Evolutionary conservation across 371 early-diverging fungal species (phyloP).

Genomic region (Rhizomucor pusillus): DNA sequence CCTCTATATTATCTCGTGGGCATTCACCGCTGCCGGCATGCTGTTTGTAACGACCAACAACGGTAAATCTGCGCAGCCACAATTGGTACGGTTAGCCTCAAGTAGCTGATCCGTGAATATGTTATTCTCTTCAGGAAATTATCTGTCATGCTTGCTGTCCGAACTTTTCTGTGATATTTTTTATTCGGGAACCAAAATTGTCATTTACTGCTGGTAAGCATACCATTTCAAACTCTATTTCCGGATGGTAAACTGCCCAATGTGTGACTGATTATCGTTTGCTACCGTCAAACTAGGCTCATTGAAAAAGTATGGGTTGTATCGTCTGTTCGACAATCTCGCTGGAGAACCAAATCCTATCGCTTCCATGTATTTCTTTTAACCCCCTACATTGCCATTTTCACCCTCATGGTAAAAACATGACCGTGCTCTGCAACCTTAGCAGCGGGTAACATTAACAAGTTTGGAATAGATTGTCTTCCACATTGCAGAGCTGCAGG

Average conservation of each 20-base stretch:
- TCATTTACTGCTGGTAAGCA: conserved; percentile 31
- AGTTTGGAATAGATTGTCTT: conserved; percentile 34
- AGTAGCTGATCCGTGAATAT: neutral
- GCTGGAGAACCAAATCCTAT: conserved; percentile 36
- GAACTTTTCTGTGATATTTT: conserved; percentile 29
- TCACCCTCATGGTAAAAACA: conserved; percentile 31
- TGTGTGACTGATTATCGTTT: neutral
- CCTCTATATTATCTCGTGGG: conserved; percentile 44
- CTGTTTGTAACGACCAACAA: conserved; percentile 48
- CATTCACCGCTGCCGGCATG: conserved; percentile 36
- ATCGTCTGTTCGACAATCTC: conserved; percentile 22
- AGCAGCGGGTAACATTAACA: neutral
- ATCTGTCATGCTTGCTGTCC: conserved; percentile 26
- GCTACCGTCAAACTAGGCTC: conserved; percentile 10
- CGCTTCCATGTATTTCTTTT: conserved; percentile 34
- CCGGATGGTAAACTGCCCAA: neutral
- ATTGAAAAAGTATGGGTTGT: conserved; percentile 40
- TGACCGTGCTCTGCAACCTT: neutral
- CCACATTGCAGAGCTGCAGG: conserved; percentile 36
- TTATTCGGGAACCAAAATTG: conserved; percentile 28
- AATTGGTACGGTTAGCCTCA: neutral
- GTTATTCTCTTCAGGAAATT: conserved; percentile 18
- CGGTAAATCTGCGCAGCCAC: conserved; percentile 7
- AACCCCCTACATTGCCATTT: conserved; percentile 44
- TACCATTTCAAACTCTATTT: neutral